Conservation (phyloP, 2,329 filamentous ascomycete genomes). For the Aspergillus flavus region DNA sequence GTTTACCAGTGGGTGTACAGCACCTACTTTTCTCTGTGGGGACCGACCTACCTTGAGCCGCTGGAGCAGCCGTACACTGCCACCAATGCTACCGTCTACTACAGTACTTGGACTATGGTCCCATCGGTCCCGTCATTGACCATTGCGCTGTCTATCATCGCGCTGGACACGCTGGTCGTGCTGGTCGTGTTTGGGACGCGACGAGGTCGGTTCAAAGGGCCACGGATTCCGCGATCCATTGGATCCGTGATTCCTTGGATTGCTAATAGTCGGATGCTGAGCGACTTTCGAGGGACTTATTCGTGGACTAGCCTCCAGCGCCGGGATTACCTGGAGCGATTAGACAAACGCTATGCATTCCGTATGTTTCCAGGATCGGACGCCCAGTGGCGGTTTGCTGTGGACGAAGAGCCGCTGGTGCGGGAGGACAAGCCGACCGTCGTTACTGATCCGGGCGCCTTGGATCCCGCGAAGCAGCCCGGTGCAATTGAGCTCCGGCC, state of each 20-base stretch:
- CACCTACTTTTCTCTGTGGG: slow-evolving; percentile 40
- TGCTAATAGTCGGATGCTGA: slow-evolving; percentile 36
- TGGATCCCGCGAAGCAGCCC: slow-evolving; percentile 12
- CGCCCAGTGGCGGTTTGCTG: slow-evolving; percentile 34
- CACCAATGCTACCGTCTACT: slow-evolving; percentile 30
- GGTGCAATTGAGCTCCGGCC: slow-evolving; percentile 20
- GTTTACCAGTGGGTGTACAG: slow-evolving; percentile 41
- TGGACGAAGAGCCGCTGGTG: slow-evolving; percentile 32
- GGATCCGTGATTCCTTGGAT: slow-evolving; percentile 38
- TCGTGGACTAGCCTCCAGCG: slow-evolving; percentile 32
- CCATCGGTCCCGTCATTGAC: slow-evolving; percentile 32
- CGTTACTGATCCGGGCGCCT: neutral
- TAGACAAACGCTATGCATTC: slow-evolving; percentile 37
- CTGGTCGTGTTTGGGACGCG: slow-evolving; percentile 37
- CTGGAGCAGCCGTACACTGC: slow-evolving; percentile 23
- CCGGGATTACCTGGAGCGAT: slow-evolving; percentile 26
- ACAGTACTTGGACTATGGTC: slow-evolving; percentile 35
- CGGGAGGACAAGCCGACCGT: slow-evolving; percentile 2
- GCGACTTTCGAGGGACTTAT: slow-evolving; percentile 34
- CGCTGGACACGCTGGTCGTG: slow-evolving; percentile 35
- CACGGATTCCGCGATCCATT: slow-evolving; percentile 37
- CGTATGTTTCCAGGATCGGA: slow-evolving; percentile 34
- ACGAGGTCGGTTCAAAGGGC: slow-evolving; percentile 35
- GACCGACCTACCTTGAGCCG: slow-evolving; percentile 33
- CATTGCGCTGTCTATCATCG: slow-evolving; percentile 33